Evolutionary conservation across 116 monocot species (phyloP).

Genomic region (Dioscorea cayenensis): DNA sequence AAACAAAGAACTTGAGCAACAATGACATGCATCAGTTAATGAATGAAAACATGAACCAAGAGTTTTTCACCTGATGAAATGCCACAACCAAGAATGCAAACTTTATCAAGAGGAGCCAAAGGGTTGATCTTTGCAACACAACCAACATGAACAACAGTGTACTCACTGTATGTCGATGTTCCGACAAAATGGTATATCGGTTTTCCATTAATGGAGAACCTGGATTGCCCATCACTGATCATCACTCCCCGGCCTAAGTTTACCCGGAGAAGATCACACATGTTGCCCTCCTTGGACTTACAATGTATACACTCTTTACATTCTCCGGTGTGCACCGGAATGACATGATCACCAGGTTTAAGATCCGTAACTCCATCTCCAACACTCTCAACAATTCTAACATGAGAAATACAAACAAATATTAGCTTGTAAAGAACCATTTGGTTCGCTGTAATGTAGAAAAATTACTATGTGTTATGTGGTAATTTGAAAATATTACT

Average conservation of each 20-base stretch:
- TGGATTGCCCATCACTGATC: slow-evolving; percentile 50
- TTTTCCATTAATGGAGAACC: slow-evolving; percentile 70
- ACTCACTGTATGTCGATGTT: slow-evolving; percentile 72
- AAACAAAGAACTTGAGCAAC: neutral
- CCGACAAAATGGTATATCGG: slow-evolving; percentile 76
- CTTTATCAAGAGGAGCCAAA: slow-evolving; percentile 61
- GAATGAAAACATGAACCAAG: neutral
- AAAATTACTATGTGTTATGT: no score
- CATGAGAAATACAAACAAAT: no score
- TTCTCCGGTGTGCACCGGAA: slow-evolving; percentile 84
- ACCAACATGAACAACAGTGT: slow-evolving; percentile 53
- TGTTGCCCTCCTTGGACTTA: slow-evolving; percentile 79
- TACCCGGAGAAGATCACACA: slow-evolving; percentile 62
- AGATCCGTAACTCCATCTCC: slow-evolving; percentile 81
- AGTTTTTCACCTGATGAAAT: slow-evolving; percentile 41
- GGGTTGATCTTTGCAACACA: slow-evolving; percentile 73
- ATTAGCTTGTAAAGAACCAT: no score
- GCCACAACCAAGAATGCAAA: slow-evolving; percentile 68
- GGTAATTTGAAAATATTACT: no score
- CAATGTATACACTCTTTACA: slow-evolving; percentile 75
- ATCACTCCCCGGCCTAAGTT: slow-evolving; percentile 72
- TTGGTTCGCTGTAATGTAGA: no score
- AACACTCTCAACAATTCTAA: slow-evolving; percentile 78
- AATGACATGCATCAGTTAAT: neutral
- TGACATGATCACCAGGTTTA: slow-evolving; percentile 69